Conservation (phyloP, 352 stramenopile species). For the Globisporangium sylvaticum region DNA sequence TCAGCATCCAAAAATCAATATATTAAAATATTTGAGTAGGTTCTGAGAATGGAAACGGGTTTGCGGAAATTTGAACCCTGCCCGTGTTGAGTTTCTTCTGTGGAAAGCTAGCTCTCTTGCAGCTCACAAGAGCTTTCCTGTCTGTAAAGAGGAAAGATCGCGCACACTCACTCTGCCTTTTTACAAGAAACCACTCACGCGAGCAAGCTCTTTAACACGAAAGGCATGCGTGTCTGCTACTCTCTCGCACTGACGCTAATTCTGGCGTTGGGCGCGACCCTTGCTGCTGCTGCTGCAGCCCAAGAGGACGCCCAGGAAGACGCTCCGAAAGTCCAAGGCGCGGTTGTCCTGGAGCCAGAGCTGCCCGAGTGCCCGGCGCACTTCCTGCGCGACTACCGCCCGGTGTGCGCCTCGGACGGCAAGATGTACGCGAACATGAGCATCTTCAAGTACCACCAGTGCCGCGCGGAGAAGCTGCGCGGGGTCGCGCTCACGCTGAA, state of each 20-base stretch:
- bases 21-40: not conserved
- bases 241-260: not conserved
- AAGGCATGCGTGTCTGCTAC: not conserved
- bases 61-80: not conserved
- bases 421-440: slow-evolving; percentile 49
- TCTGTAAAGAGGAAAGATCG: no score
- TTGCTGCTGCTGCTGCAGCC: not conserved
- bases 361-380: slow-evolving; percentile 30
- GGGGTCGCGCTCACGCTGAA: slow-evolving; percentile 25
- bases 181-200: no score
- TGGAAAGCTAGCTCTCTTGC: not conserved
- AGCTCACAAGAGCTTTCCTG: not conserved
- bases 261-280: not conserved
- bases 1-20: not conserved
- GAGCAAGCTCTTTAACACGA: not conserved
- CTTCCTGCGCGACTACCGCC: slow-evolving; percentile 47
- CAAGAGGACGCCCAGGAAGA: not conserved
- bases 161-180: no score
- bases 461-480: slow-evolving; percentile 31
- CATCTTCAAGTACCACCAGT: slow-evolving; percentile 56
- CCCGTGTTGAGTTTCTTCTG: not conserved
- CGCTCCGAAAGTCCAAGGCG: slow-evolving; percentile 1
- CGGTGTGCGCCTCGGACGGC: slow-evolving; percentile 54
- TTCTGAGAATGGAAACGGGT: not conserved
- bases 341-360: slow-evolving; percentile 17